Evolutionary conservation across 176 grass and related monocot species (phyloP).

Genomic region (Phragmites australis): DNA sequence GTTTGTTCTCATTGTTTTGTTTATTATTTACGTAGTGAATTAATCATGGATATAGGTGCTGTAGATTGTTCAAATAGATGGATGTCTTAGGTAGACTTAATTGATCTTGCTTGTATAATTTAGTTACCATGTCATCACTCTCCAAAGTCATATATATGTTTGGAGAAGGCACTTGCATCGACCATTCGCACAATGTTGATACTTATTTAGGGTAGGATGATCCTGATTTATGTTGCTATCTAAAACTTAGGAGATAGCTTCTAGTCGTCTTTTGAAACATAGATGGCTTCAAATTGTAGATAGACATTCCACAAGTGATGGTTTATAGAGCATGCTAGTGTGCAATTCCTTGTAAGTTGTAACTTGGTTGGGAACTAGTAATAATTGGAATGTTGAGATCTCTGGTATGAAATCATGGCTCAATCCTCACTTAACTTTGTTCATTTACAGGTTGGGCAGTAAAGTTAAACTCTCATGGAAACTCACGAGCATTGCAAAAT

Average conservation of each 20-base stretch:
- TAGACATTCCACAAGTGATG: neutral
- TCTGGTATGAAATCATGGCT: neutral
- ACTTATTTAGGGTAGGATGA: neutral
- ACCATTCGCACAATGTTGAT: neutral
- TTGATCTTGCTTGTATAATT: constrained; percentile 11
- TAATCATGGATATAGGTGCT: neutral
- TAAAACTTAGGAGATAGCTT: neutral
- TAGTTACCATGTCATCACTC: neutral
- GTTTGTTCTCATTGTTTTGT: constrained; percentile 44
- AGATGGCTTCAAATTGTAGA: neutral
- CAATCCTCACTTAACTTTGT: neutral
- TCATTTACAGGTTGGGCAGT: constrained; percentile 71
- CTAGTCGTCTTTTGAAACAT: neutral
- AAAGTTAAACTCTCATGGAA: constrained; percentile 96
- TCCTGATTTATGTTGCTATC: neutral
- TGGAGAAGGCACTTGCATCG: neutral
- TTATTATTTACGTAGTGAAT: neutral
- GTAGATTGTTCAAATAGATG: neutral
- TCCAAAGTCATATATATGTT: neutral
- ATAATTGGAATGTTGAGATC: neutral
- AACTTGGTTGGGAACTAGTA: neutral
- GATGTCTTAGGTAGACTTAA: neutral
- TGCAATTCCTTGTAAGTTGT: neutral
- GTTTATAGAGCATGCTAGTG: constrained; percentile 10
- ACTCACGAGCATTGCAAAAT: constrained; percentile 71